Conservation (phyloP, 352 stramenopile genomes). For the Phytophthora meadii region DNA sequence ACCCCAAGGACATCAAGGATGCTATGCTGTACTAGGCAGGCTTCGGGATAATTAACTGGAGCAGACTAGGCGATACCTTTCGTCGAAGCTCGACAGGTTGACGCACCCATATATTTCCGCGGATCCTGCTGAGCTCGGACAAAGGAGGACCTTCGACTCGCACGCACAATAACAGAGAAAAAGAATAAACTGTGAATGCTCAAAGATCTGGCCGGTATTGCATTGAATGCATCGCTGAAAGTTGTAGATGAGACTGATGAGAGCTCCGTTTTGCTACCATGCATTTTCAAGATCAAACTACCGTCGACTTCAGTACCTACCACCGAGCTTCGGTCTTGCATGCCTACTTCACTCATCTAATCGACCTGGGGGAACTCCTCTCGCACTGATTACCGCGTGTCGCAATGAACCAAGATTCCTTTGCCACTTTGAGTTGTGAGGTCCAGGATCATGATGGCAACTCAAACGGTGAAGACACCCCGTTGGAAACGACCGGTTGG, state of each 20-base stretch:
- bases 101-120: slow-evolving; percentile 34
- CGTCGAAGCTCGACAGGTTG: slow-evolving; percentile 20
- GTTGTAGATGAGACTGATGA: too few relatives aligned
- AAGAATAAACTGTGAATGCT: slow-evolving; percentile 44
- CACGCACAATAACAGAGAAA: slow-evolving; percentile 30
- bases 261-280: too few relatives aligned
- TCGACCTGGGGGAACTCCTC: not conserved
- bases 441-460: slow-evolving; percentile 27
- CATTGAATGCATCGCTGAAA: not conserved
- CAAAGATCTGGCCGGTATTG: slow-evolving; percentile 5
- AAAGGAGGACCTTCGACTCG: slow-evolving; percentile 24
- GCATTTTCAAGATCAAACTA: not conserved
- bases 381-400: slow-evolving; percentile 12
- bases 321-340: not conserved
- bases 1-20: slow-evolving; percentile 94
- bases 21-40: slow-evolving; percentile 86
- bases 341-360: slow-evolving; percentile 1
- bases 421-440: slow-evolving; percentile 5
- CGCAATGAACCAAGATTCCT: not conserved
- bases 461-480: slow-evolving; percentile 19
- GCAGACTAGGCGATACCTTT: slow-evolving; percentile 19
- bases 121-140: slow-evolving; percentile 22
- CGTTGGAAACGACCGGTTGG: slow-evolving; percentile 1
- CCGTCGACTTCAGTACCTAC: not conserved
- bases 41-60: slow-evolving; percentile 35